Evolutionary conservation across 1,139 yeast genomes (phyloP).

Genomic region (Sugiyamaella paludigena): DNA sequence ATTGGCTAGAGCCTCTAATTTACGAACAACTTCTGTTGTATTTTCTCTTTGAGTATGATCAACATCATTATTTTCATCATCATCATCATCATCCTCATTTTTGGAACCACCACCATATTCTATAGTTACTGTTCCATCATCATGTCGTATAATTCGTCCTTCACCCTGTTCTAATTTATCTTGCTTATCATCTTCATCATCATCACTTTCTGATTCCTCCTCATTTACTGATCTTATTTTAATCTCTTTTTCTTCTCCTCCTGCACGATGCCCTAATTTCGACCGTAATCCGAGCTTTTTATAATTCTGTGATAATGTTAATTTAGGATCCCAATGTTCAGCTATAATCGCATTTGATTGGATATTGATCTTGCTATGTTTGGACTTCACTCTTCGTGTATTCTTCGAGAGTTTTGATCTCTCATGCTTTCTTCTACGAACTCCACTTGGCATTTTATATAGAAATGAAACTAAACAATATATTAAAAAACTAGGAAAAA

Average conservation of each 20-base stretch:
- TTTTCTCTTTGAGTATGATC: constrained; percentile 21
- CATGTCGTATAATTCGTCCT: constrained; percentile 76
- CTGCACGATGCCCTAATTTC: constrained; percentile 56
- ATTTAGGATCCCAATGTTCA: constrained; percentile 81
- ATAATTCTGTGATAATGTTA: constrained; percentile 76
- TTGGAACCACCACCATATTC: constrained; percentile 55
- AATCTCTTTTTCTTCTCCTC: constrained; percentile 42
- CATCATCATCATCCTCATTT: constrained; percentile 34
- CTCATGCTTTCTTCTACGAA: constrained; percentile 82
- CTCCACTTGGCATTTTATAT: constrained; percentile 44
- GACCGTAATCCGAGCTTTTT: constrained; percentile 71
- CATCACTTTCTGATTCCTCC: constrained; percentile 31
- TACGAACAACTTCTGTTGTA: constrained; percentile 52
- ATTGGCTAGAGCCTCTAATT: constrained; percentile 67
- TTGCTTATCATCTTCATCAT: constrained; percentile 40
- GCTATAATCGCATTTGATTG: constrained; percentile 65
- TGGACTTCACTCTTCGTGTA: constrained; percentile 67
- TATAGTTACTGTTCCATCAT: constrained; percentile 63
- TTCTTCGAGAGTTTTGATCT: constrained; percentile 66
- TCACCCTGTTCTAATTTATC: constrained; percentile 62
- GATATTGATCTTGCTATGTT: constrained; percentile 62
- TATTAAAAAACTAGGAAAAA: too few species aligned
- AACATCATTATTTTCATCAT: constrained; percentile 29
- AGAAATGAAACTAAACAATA: constrained; percentile 8
- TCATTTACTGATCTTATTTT: constrained; percentile 24